Conservation (phyloP, 768 basidiomycete genomes). For the Russula olivacea region DNA sequence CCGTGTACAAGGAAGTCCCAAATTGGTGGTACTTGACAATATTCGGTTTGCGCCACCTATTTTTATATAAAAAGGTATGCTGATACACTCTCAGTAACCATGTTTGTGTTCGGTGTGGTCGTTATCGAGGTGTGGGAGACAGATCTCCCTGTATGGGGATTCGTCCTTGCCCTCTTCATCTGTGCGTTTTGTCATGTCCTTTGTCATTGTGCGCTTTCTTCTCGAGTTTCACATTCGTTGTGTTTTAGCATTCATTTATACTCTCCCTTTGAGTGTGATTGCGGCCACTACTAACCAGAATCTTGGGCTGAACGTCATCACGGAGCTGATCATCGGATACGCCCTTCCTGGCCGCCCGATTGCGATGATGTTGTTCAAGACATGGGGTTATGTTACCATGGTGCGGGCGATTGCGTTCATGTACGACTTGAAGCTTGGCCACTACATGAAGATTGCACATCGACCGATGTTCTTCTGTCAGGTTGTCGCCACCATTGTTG, state of each 20-base stretch:
- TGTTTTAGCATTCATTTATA: conserved; percentile 35
- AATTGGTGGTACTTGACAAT: conserved; percentile 80
- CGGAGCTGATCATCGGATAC: conserved; percentile 78
- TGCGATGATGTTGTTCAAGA: conserved; percentile 86
- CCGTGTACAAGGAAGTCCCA: conserved; percentile 66
- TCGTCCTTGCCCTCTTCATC: conserved; percentile 64
- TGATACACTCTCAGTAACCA: conserved; percentile 35
- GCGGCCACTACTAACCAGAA: conserved; percentile 76
- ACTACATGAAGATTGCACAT: conserved; percentile 66
- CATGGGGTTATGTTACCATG: conserved; percentile 70
- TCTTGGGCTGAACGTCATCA: conserved; percentile 66
- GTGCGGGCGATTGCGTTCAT: conserved; percentile 63
- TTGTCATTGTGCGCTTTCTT: not conserved
- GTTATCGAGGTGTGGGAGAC: conserved; percentile 69
- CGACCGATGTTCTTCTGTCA: conserved; percentile 68
- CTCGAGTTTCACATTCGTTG: not conserved
- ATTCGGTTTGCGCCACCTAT: conserved; percentile 36
- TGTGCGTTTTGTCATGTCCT: conserved; percentile 31
- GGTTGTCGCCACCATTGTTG: conserved; percentile 58
- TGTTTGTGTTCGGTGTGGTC: conserved; percentile 64
- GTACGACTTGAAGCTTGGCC: conserved; percentile 73
- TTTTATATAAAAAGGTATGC: not conserved
- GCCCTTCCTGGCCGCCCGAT: conserved; percentile 69
- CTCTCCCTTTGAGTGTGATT: conserved; percentile 51
- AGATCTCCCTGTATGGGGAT: conserved; percentile 65